Base-by-base conservation (phyloP, 257 asterid genomes). In the Lycium ferocissimum region DNA sequence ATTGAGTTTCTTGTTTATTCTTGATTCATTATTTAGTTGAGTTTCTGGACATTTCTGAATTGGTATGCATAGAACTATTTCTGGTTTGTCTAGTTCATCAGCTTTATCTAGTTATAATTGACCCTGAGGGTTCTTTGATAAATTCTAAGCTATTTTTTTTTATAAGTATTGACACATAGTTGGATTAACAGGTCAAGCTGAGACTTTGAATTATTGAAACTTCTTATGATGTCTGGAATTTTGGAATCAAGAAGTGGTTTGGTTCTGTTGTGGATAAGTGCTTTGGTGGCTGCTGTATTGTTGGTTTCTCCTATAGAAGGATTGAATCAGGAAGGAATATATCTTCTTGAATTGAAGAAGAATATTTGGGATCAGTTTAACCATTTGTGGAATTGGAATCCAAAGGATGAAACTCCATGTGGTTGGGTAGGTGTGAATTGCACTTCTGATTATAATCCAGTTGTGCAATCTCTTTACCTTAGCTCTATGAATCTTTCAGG, bases 351-450 rank as follows among this genome's bases (percentile, higher is more conserved):
- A 35, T 79, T 94, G 69, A 96, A 96, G 95, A 88, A 91, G 85
- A 87, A 8, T 86, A 86, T 96, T 17, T 47, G 79, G 67, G 99
- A 96, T 80, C 87, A 87, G 10, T 79, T 22, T 54, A 86, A 88
- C 73, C 59, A 67, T 84, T 94, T 96, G 12, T 81, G 75, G 22
- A 87, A 92, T 82, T 96, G 99, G 99, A 93, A 93, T 83, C 88
- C 95, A 1, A 86, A 83, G 67, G 96, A 94, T 87, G 88, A 63
- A 45, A 92, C 92, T 8, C 98, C 99, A 18, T 96, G 99, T 85
- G 85, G 85, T 65, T 96, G 99, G 99, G 11, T 70, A 40, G 98
- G 99, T 71, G 98, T 96, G 80, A 90, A 89, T 58, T 96, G 99
- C 91, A 90, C 92, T 3, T 38, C 76, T 15, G 90, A 66, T 86